Evolutionary conservation across 169 alveolate species (phyloP), one percentile per base, ranked within the genome.

Genomic region (Ichthyophthirius multifiliis): DNA sequence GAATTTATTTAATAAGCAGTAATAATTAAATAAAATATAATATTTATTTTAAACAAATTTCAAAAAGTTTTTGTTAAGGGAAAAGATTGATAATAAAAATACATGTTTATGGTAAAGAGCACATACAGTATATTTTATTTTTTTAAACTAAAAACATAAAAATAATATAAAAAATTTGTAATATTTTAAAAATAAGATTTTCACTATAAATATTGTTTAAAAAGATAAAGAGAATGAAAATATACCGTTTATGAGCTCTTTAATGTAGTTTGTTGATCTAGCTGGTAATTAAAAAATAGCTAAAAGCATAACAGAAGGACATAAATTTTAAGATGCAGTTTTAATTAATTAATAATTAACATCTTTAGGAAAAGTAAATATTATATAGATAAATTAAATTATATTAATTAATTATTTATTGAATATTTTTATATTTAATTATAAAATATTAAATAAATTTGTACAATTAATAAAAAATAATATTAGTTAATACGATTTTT

Each of bases 221-320:
- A 86, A 79, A 48, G 82, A 67, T 64, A 86, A 47, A 41, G 86
- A 81, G 43, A 76, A 43, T 83, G 83, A 76, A 32, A 77, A 63
- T 55, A 62, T 55, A 1, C 78, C 77, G 16, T 77, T 67, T 46
- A 74, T 67, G 82, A 81, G 65, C 48, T 75, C 85, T 5, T 45
- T 65, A 12, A 47, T 87, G 2, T 20, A 76, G 4, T 78, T 83
- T 43, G 85, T 76, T 0, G 87, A 78, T 78, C 67, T 87, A 44
- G 92, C 89, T 23, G 92, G 88, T 3, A 45, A 79, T 23, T 89
- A 87, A 74, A 83, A 89, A 62, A 74, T 78, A 32, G 92, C 89
- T 2, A 73, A 71, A 20, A 48, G 81, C 30, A 45, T 78, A 27
- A 74, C 85, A 18, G 75, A 82, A 31, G 92, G 87, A 37, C 63